Percentiles rank a stretch among this genome's conserved stretches.
Evolutionary conservation across 352 stramenopile genomes (phyloP).

Genomic region (Globisporangium yorkense): DNA sequence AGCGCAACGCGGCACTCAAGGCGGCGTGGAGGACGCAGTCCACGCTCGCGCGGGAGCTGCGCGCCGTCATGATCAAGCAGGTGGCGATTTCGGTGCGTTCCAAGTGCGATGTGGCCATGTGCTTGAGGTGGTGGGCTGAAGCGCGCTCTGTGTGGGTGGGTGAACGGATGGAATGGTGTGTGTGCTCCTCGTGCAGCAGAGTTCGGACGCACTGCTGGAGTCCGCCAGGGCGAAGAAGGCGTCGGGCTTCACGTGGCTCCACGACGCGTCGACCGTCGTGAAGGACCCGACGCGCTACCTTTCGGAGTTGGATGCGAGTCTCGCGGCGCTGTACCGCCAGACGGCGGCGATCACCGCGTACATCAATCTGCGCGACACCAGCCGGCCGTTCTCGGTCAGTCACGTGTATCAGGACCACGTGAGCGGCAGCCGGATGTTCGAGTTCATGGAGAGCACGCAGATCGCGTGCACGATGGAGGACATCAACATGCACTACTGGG

Average conservation of each 20-base stretch:
- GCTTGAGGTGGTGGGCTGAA: neutral
- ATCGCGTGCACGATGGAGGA: neutral
- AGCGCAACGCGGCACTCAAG: neutral
- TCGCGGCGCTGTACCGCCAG: neutral
- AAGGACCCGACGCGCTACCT: neutral
- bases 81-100: neutral
- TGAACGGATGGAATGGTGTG: no score
- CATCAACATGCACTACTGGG: neutral
- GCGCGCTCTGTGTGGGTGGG: no score
- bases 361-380: neutral
- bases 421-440: neutral
- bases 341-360: neutral
- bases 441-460: neutral
- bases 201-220: neutral
- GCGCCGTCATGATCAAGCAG: neutral
- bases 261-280: neutral
- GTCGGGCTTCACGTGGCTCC: neutral
- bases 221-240: neutral
- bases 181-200: neutral
- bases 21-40: neutral
- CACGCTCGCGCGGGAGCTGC: neutral
- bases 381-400: neutral
- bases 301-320: neutral
- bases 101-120: neutral
- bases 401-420: neutral